Evolutionary conservation across 2,329 filamentous ascomycete genomes (phyloP), one percentile per base, ranked within the genome.

Genomic region (Xylaria arbuscula): DNA sequence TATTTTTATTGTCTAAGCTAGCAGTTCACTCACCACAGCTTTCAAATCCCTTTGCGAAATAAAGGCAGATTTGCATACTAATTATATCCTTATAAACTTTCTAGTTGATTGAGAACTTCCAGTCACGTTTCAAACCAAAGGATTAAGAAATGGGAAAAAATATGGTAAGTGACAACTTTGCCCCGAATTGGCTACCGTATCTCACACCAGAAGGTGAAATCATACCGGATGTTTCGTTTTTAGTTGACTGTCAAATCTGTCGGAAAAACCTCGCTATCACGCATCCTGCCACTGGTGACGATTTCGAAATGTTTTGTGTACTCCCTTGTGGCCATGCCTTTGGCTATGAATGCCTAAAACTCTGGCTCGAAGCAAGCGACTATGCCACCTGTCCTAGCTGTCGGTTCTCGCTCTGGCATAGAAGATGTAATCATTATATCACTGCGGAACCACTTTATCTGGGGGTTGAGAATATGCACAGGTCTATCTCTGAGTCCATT

Each of bases 111-210:
- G 17, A 34, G 40, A 17, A 13, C 11, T 24, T 36, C n/a, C 45
- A 3, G 28, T 3, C 28, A 28, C 3, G 2, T 28, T 5, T 28
- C 28, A 36, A 2, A 38, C 2, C 2, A 34, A 57, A 42, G 15
- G 40, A 17, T 13, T 2, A 38, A 32, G 19, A 36, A 24, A 58
- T 40, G 32, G 42, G 17, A 17, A 24, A 40, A 1, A 67, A 45
- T n/a, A 3, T n/a, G 0, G n/a, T 68, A 19, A 62, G 1, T 2
- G 62, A 66, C 8, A 62, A 64, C 32, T 68, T 36, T 7, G 66
- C 63, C 17, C 59, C 45, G 0, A 66, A 70, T 13, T 70, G 69
- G 69, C 28, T 64, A 0, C 57, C 62, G 3, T 61, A 42, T 19
- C 55, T 63, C n/a, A 36, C 57, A 3, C 24, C 32, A 2, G 19